Evolutionary conservation across 176 grass and related monocot genomes (phyloP).

Genomic region (Rhipidocladum racemiflorum): DNA sequence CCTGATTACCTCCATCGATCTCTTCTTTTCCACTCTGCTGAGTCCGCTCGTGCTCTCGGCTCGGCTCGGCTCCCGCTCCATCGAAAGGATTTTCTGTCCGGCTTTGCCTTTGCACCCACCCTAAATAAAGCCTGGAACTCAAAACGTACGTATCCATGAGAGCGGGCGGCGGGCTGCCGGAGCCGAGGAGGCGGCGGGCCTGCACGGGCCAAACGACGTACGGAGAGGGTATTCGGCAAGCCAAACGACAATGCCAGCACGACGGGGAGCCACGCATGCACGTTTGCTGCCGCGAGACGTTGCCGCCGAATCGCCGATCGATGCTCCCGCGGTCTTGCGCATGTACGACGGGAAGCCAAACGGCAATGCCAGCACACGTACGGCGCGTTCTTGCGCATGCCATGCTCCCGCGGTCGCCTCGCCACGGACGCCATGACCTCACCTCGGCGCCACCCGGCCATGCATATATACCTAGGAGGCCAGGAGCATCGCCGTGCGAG

Average conservation of each 20-base stretch:
- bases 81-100: neutral
- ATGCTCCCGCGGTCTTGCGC: too few relatives aligned
- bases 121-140: neutral
- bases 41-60: neutral
- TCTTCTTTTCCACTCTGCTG: conserved; percentile 10
- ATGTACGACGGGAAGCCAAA: too few relatives aligned
- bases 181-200: too few relatives aligned
- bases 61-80: neutral
- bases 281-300: neutral
- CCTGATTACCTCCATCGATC: too few relatives aligned
- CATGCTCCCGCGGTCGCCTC: neutral
- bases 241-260: neutral
- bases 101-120: neutral
- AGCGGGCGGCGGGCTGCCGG: too few relatives aligned
- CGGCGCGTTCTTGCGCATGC: too few relatives aligned
- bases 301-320: neutral
- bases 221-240: too few relatives aligned
- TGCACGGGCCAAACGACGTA: too few relatives aligned
- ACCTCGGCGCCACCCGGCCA: neutral
- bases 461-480: neutral
- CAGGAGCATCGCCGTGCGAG: neutral
- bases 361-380: too few relatives aligned
- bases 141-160: neutral
- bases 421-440: neutral
- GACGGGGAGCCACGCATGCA: neutral